Conservation (phyloP, 1,284 basidiomycete genomes). For the Polyporus tsugae region DNA sequence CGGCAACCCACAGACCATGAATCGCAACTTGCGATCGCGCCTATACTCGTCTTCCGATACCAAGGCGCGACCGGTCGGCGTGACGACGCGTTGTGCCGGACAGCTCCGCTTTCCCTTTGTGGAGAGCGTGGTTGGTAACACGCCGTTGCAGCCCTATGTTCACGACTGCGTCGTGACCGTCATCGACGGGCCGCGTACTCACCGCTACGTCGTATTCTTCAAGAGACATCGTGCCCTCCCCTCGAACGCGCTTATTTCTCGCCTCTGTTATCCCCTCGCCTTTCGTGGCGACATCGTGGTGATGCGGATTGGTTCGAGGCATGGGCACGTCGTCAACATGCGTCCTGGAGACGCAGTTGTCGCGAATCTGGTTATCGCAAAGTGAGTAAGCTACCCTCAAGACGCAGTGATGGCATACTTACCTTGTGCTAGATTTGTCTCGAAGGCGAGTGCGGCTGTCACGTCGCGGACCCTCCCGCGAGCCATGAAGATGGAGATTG, state of each 20-base stretch:
- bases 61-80: not conserved
- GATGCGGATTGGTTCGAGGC: not conserved
- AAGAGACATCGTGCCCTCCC: not conserved
- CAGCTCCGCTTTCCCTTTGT: not conserved
- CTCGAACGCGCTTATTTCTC: not conserved
- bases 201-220: not conserved
- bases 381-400: not conserved
- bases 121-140: not conserved
- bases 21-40: not conserved
- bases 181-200: not conserved
- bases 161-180: not conserved
- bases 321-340: conserved; percentile 1
- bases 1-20: not conserved
- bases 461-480: not conserved
- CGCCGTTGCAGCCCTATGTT: not conserved
- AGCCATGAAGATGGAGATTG: not conserved
- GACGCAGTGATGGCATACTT: not conserved
- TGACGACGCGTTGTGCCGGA: not conserved
- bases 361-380: not conserved
- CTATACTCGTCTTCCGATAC: not conserved
- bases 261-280: not conserved
- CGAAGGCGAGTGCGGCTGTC: not conserved
- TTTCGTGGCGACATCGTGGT: not conserved
- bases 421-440: not conserved
- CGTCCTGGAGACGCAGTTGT: not conserved